Base-by-base conservation (phyloP, 257 asterid species). In the Nicotiana attenuata region DNA sequence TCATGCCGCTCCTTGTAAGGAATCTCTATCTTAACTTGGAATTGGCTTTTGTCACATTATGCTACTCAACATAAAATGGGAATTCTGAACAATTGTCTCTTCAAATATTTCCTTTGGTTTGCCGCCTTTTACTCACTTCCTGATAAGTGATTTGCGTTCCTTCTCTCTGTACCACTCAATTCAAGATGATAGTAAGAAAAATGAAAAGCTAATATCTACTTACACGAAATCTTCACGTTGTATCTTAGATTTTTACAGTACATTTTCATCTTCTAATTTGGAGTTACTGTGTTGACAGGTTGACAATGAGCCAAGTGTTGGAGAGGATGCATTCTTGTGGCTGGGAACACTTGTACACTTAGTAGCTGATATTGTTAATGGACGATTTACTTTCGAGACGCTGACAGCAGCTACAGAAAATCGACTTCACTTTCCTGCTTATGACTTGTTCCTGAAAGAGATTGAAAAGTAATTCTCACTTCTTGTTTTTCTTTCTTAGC, bases 1-100 rank as follows among this genome's bases (percentile, higher is more conserved):
- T 93, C 77, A 91, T 96, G 97, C 99, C 98, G 10, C 98, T 96
- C 85, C 99, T 96, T 55, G 97, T 94, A 86, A 90, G 97, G 68
- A 56, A 11, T 31, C 22, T 10, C 47, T 45, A 7, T 45, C 50
- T 41, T 38, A 19, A 41, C 35, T 76, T 50, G n/a, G 17, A 53
- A 22, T 66, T 6, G 28, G 15, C 11, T 22, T 45, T 71, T 5
- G 22, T 45, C 38, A 71, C 22, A 47, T 71, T 47, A 10, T 71
- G 60, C 60, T 71, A 45, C 78, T 45, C 8, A 10, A 47, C 47
- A 13, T 13, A 22, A 33, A 22, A 1, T 71, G 2, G 14, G 38
- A 3, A 26, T 6, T 31, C 19, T 6, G 22, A 15, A 0, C 47
- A 5, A 3, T 33, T 1, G 57, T 76, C 0, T 5, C 24, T 65